Conservation (phyloP, 768 basidiomycete genomes). For the Kondoa subrosea region DNA sequence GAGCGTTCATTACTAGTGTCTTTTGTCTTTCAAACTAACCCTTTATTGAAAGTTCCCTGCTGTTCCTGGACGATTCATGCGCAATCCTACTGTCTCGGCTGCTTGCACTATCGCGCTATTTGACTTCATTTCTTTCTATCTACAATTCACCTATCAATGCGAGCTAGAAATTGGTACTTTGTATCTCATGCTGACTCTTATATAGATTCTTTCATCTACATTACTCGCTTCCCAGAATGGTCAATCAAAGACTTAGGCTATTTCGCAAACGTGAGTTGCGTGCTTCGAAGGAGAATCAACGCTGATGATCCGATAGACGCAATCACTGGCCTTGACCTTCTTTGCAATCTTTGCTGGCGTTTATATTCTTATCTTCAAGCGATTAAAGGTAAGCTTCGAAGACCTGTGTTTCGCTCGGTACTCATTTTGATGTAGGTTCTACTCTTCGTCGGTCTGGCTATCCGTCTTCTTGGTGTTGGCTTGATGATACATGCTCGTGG, state of each 20-base stretch:
- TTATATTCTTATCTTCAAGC: slow-evolving; percentile 40
- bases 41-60: slow-evolving; percentile 48
- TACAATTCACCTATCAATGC: slow-evolving; percentile 58
- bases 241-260: slow-evolving; percentile 42
- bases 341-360: slow-evolving; percentile 49
- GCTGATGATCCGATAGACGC: neutral
- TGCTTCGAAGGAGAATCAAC: slow-evolving; percentile 9
- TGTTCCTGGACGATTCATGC: slow-evolving; percentile 44
- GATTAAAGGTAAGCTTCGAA: slow-evolving; percentile 27
- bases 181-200: slow-evolving; percentile 6
- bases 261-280: slow-evolving; percentile 49
- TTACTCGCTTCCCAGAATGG: slow-evolving; percentile 23
- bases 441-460: slow-evolving; percentile 41
- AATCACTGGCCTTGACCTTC: slow-evolving; percentile 37
- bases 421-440: neutral
- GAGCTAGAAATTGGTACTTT: slow-evolving; percentile 39
- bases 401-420: too few species aligned
- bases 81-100: slow-evolving; percentile 45
- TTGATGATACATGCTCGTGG: slow-evolving; percentile 58
- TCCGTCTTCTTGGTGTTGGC: slow-evolving; percentile 48
- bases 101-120: slow-evolving; percentile 48
- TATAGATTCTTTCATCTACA: slow-evolving; percentile 22
- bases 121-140: slow-evolving; percentile 43
- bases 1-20: too few species aligned
- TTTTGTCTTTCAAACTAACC: too few species aligned